These are phyloP conservation scores for Xanthoceras sorbifolium DNA, from an alignment of 345 rosid genomes.

Conservation along the genomic window DNA sequence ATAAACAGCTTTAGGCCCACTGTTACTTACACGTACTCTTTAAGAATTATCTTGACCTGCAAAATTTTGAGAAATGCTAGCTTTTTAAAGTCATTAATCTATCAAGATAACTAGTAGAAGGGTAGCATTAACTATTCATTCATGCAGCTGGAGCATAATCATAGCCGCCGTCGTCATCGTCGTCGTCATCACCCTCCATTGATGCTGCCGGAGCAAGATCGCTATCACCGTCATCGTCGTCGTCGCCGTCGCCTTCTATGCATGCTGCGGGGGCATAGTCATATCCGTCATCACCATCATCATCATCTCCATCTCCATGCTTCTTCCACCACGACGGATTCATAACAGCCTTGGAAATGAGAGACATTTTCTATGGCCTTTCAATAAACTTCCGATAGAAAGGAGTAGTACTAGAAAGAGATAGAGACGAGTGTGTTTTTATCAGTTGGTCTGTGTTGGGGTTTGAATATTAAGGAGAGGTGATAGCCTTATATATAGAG, in stretches of 20 bases:
- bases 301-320: slow-evolving; percentile 8
- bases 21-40: background rate
- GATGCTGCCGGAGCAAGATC: slow-evolving; percentile 32
- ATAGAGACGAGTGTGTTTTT: background rate
- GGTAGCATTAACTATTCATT: background rate
- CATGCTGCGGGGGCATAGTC: slow-evolving; percentile 6
- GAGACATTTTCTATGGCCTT: slow-evolving; percentile 16
- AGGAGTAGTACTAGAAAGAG: background rate
- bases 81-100: background rate
- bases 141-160: slow-evolving; percentile 37
- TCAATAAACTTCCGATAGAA: no score
- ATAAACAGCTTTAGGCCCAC: background rate
- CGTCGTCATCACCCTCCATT: slow-evolving; percentile 18
- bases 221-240: slow-evolving; percentile 3
- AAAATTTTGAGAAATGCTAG: slow-evolving; percentile 1
- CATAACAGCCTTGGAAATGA: slow-evolving; percentile 9
- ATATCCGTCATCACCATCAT: slow-evolving; percentile 4
- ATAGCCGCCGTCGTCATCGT: slow-evolving; percentile 7
- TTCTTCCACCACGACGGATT: background rate
- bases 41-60: background rate
- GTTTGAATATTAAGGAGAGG: background rate
- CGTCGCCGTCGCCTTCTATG: slow-evolving; percentile 20
- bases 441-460: background rate
- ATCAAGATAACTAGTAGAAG: background rate
- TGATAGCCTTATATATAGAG: slow-evolving; percentile 4